Percentiles rank a stretch among this genome's conserved stretches.
Evolutionary conservation across 306 rosid genomes (phyloP).

Genomic region (Citrullus colocynthis): DNA sequence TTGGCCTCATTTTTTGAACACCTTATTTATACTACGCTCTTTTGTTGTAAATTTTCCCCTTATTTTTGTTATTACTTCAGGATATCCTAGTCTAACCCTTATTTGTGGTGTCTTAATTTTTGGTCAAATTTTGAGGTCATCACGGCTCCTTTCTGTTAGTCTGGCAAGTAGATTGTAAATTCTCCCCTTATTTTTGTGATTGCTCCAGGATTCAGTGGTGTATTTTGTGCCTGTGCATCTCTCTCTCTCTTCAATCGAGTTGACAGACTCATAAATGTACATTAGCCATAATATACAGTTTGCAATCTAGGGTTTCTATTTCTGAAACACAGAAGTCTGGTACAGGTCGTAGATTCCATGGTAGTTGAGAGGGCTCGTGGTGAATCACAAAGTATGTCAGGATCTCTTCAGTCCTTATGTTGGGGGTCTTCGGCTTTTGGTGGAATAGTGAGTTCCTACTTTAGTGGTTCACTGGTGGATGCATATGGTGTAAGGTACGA

Average conservation of each 20-base stretch:
- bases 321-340: slow-evolving; percentile 19
- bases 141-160: not conserved
- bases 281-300: not conserved
- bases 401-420: slow-evolving; percentile 95
- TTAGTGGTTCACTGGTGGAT: slow-evolving; percentile 88
- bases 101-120: not conserved
- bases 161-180: no score
- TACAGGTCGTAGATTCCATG: slow-evolving; percentile 99
- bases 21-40: no score
- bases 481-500: slow-evolving; percentile 86
- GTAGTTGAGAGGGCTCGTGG: slow-evolving; percentile 99
- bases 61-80: not conserved
- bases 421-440: slow-evolving; percentile 99
- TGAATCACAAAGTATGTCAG: slow-evolving; percentile 93
- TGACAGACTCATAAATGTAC: not conserved
- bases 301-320: not conserved
- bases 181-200: no score
- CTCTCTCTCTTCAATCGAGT: not conserved
- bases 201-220: not conserved
- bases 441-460: slow-evolving; percentile 94
- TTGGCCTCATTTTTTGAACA: no score
- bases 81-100: not conserved
- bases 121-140: not conserved
- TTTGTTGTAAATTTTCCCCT: no score
- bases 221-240: not conserved